A percentile compares a stretch with the other conserved stretches of the same genome.
These are phyloP conservation scores for Spathaspora girioi DNA, from an alignment of 805 yeast genomes.

Conservation along the genomic window DNA sequence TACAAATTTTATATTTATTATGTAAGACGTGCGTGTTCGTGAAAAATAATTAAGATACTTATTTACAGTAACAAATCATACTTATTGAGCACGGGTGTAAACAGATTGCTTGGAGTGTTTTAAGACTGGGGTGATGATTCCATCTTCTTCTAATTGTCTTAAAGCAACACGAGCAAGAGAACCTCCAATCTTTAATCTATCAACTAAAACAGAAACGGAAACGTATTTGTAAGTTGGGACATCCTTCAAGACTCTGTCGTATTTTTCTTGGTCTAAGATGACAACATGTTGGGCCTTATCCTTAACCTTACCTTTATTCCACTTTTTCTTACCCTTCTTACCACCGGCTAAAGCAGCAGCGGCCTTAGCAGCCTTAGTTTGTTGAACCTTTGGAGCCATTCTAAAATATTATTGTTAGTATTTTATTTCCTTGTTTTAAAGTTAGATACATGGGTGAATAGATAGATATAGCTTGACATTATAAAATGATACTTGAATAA, in stretches of 20 bases:
- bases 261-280: slow-evolving; percentile 95
- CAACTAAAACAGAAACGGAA: slow-evolving; percentile 96
- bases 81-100: slow-evolving; percentile 72
- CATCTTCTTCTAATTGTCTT: slow-evolving; percentile 90
- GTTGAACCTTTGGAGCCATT: slow-evolving; percentile 99
- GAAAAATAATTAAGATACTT: slow-evolving; percentile 1
- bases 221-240: slow-evolving; percentile 98
- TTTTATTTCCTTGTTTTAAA: background rate
- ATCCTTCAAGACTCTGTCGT: slow-evolving; percentile 99
- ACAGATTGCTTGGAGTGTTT: slow-evolving; percentile 96
- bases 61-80: slow-evolving; percentile 6
- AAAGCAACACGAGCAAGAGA: slow-evolving; percentile 98
- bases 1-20: slow-evolving; percentile 4
- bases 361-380: slow-evolving; percentile 99
- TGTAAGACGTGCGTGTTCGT: slow-evolving; percentile 1
- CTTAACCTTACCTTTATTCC: slow-evolving; percentile 99
- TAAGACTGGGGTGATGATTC: slow-evolving; percentile 90
- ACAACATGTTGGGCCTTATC: slow-evolving; percentile 99
- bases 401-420: slow-evolving; percentile 34
- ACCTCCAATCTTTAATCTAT: slow-evolving; percentile 99
- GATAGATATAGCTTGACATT: background rate
- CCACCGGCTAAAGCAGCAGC: slow-evolving; percentile 99
- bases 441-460: background rate
- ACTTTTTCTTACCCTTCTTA: slow-evolving; percentile 99
- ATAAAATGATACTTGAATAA: no score